Evolutionary conservation across 164 flowering plant species (phyloP).

Genomic region (Umbilicus rupestris): DNA sequence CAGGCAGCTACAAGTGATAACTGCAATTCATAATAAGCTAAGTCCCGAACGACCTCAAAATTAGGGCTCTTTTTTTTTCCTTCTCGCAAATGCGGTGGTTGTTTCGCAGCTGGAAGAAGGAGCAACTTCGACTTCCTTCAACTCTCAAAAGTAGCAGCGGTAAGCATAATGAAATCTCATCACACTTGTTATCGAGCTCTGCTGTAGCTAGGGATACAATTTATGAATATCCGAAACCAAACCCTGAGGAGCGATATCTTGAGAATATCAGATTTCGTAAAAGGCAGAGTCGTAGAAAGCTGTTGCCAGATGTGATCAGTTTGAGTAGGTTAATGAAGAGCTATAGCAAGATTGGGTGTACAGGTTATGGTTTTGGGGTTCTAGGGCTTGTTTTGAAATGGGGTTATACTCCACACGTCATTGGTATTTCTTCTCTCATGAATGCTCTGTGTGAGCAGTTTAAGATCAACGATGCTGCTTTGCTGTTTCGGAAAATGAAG

Average conservation of each 20-base stretch:
- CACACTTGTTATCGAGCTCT: no score
- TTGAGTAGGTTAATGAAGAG: neutral
- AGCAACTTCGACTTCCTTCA: no score
- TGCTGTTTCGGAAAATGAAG: conserved; percentile 26
- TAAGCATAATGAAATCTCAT: no score
- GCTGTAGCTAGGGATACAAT: no score
- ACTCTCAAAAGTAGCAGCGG: no score
- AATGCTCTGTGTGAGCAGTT: conserved; percentile 28
- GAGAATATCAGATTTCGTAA: neutral
- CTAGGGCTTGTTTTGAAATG: conserved; percentile 26
- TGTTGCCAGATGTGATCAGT: neutral
- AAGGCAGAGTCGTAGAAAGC: neutral
- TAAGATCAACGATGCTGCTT: conserved; percentile 23
- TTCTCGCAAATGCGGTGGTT: no score
- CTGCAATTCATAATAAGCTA: no score
- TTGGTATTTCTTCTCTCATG: conserved; percentile 25
- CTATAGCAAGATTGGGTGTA: conserved; percentile 3
- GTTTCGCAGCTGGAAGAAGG: no score
- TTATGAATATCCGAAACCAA: no score
- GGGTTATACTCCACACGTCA: conserved; percentile 29
- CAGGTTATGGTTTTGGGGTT: conserved; percentile 21
- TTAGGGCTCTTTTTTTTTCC: no score
- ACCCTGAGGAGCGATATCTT: neutral
- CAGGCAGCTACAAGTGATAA: no score
- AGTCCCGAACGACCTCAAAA: no score